phyloP scores from a whole-genome alignment of 1,284 basidiomycete genomes.

The Schizophyllum commune region DNA sequence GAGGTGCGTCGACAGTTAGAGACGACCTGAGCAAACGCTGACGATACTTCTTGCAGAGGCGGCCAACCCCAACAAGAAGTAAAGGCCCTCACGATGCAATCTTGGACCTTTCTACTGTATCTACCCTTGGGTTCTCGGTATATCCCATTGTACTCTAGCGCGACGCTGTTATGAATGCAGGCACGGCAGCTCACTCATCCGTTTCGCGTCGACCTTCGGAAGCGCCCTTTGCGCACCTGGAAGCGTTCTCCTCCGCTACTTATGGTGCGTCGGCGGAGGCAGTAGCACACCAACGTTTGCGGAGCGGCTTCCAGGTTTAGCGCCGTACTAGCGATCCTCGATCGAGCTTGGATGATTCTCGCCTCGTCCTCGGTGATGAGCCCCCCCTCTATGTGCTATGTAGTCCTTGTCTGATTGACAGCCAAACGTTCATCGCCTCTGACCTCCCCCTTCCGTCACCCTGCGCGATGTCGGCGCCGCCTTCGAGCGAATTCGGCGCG shows the following conservation, averaged over 20 bases:
- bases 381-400: no score
- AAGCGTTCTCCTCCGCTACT: background rate
- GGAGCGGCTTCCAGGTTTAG: no score
- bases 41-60: background rate
- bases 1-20: conserved; percentile 50
- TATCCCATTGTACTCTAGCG: background rate
- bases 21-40: background rate
- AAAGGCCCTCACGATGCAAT: background rate
- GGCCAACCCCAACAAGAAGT: background rate
- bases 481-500: background rate
- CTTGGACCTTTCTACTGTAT: background rate
- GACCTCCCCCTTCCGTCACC: no score
- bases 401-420: no score
- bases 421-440: no score
- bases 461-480: background rate
- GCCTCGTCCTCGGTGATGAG: no score
- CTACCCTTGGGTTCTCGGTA: background rate
- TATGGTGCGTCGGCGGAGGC: no score
- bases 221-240: background rate
- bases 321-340: no score
- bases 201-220: background rate
- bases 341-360: no score
- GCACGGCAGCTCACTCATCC: background rate
- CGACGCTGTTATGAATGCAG: background rate
- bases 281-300: no score